Base-by-base conservation (phyloP, 805 yeast species). In the Candida ponderosae region DNA sequence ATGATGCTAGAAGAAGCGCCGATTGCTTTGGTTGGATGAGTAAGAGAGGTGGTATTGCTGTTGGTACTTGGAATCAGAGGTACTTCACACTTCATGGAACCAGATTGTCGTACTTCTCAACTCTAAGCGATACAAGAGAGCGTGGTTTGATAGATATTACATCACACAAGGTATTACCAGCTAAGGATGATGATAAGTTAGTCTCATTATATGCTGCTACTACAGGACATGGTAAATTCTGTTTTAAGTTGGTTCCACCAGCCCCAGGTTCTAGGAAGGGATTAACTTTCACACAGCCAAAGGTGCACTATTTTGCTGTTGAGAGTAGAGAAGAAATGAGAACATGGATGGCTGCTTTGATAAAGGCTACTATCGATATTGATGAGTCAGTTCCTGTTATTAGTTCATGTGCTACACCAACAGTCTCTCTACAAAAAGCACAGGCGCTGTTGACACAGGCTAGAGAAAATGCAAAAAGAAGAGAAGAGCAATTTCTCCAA, bases 201-300 rank as follows among this genome's bases (percentile, higher is more conserved):
- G 79, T 86, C 29, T 85, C 96, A 0, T 62, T 90, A 33, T 85
- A 85, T 58, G 97, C 97, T 1, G 93, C 96, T 0, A 79, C 90
- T 24, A 82, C 95, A 4, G 96, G 97, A 8, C 81, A 84, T 32
- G 97, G 97, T n/a, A 71, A 95, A 30, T 85, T 77, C 55, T 87
- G 96, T 52, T 90, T 93, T 67, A 89, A 89, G 59, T 58, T 93
- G 11, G 76, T 89, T 4, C 99, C 99, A 9, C 99, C 99, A 0
- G 95, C 95, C 2, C 97, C 97, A 0, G 99, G 99, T 0, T 85
- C 90, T 37, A 80, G 81, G 46, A 90, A 89, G 62, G 97, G 97
- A 0, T 74, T 93, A 40, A 89, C 96, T 0, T 93, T 93, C 58
- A 93, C 99, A 0, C 96, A 89, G 45, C 98, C 96, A 21, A 86